phyloP scores from a whole-genome alignment of 2,329 filamentous ascomycete species.

The Seiridium unicorne region DNA sequence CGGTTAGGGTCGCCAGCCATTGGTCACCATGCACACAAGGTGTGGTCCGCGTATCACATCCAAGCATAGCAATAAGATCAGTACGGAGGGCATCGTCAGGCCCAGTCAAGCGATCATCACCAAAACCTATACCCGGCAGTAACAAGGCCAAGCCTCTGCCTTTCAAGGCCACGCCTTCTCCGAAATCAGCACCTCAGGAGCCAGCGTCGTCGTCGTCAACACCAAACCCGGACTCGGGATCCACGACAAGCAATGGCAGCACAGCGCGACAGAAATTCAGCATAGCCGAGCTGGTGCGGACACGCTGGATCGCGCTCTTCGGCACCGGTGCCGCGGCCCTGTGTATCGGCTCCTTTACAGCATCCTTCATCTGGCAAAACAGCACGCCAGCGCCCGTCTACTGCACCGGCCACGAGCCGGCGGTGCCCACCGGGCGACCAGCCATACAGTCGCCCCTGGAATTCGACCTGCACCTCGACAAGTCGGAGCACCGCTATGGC shows the following conservation, averaged over 20 bases:
- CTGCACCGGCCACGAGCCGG: constrained; percentile 31
- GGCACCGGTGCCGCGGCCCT: constrained; percentile 44
- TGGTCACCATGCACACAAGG: not conserved
- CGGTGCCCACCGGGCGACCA: constrained; percentile 46
- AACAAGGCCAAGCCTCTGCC: not conserved
- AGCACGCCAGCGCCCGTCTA: constrained; percentile 11
- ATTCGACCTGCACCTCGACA: constrained; percentile 59
- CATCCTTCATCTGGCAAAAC: constrained; percentile 20
- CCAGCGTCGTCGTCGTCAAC: not conserved
- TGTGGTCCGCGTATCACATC: not conserved
- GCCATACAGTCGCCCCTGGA: constrained; percentile 47
- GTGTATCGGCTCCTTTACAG: constrained; percentile 46
- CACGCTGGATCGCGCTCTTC: constrained; percentile 42
- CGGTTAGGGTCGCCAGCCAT: not conserved
- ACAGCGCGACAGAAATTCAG: not conserved
- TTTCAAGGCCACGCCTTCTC: not conserved
- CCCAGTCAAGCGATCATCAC: not conserved
- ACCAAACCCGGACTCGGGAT: not conserved
- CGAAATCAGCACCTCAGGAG: not conserved
- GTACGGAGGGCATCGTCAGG: not conserved
- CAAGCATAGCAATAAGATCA: not conserved
- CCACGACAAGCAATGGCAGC: not conserved
- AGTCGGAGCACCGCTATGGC: constrained; percentile 56
- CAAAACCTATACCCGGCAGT: not conserved
- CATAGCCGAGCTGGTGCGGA: constrained; percentile 27